phyloP scores from a whole-genome alignment of 352 stramenopile species.

The Globisporangium uncinulatum region DNA sequence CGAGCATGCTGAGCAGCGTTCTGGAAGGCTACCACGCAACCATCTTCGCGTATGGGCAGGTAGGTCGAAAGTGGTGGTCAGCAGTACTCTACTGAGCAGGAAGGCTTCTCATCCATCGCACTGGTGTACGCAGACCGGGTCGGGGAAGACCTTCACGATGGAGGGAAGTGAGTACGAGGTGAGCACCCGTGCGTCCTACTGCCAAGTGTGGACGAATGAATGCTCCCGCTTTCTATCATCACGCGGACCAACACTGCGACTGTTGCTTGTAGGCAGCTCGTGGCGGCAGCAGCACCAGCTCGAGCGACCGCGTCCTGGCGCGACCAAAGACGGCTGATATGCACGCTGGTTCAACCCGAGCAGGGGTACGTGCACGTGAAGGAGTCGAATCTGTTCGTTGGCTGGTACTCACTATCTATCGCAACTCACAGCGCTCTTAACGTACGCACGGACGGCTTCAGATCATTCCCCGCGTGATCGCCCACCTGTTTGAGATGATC shows the following conservation, averaged over 20 bases:
- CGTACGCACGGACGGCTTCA: conserved; percentile 2
- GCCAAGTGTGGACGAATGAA: too few species aligned
- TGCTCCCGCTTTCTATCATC: neutral
- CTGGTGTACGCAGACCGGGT: conserved; percentile 26
- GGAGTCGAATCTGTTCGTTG: neutral
- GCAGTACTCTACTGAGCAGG: neutral
- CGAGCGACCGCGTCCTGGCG: conserved; percentile 11
- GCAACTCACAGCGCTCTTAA: neutral
- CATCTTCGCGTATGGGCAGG: conserved; percentile 53
- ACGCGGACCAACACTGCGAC: neutral
- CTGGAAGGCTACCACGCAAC: conserved; percentile 42
- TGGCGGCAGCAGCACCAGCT: neutral
- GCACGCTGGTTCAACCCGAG: conserved; percentile 7
- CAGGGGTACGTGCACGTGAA: conserved; percentile 23
- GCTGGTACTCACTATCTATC: conserved; percentile 1
- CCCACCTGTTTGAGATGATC: conserved; percentile 32
- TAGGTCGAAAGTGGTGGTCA: conserved; percentile 3
- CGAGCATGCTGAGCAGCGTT: conserved; percentile 25
- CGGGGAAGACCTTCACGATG: conserved; percentile 60
- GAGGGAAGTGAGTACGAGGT: conserved; percentile 59
- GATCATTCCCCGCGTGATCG: conserved; percentile 47
- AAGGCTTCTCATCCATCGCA: too few species aligned
- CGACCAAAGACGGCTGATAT: conserved; percentile 15
- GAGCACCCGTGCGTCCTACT: neutral
- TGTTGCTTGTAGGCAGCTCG: conserved; percentile 2